These are phyloP conservation scores for Coemansia sp. DNA, from an alignment of 192 early-diverging fungal species.

Conservation along the genomic window DNA sequence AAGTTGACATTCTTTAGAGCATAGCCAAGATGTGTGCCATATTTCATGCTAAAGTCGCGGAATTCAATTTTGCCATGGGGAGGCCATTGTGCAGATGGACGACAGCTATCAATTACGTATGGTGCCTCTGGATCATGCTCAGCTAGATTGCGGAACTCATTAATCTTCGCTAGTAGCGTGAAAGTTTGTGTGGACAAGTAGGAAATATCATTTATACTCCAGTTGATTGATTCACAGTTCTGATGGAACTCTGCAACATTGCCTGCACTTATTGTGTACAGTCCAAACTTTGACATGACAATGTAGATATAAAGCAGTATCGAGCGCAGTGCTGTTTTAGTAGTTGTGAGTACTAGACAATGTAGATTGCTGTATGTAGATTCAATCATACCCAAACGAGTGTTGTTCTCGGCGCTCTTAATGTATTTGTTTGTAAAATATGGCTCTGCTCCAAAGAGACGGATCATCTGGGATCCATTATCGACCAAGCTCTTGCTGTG, in stretches of 20 bases:
- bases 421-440: too few relatives aligned
- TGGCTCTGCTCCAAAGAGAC: too few relatives aligned
- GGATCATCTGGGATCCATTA: too few relatives aligned
- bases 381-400: too few relatives aligned
- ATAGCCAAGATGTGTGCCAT: background rate
- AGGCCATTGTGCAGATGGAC: constrained; percentile 23
- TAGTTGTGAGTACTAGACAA: too few relatives aligned
- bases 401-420: too few relatives aligned
- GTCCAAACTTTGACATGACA: background rate
- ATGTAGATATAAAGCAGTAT: background rate
- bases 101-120: too few relatives aligned
- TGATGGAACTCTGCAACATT: background rate
- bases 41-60: constrained; percentile 28
- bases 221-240: background rate
- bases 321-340: background rate
- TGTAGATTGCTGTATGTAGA: too few relatives aligned
- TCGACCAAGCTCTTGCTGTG: too few relatives aligned
- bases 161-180: background rate
- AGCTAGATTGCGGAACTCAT: too few relatives aligned
- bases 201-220: background rate
- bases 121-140: too few relatives aligned
- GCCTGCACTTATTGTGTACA: background rate
- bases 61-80: constrained; percentile 32
- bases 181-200: background rate
- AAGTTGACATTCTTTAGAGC: too few relatives aligned